Percentiles rank a stretch among this genome's conserved stretches.
Conservation (phyloP, 139 green algal genomes). For the Volvox africanus region DNA sequence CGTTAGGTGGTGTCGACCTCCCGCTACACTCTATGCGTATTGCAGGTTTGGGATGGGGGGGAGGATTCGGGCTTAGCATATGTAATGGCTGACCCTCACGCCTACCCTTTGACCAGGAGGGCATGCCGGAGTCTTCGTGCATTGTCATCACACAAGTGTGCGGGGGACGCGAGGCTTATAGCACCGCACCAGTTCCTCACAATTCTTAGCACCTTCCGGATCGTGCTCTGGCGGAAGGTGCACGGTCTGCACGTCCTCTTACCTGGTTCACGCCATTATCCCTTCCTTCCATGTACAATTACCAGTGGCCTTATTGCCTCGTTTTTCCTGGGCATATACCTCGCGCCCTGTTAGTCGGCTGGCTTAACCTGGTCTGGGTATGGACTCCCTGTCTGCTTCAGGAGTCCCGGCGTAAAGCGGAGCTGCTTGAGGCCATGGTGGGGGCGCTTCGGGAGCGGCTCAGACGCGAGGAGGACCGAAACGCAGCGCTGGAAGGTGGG, state of each 20-base stretch:
- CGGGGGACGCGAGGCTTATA: too few species aligned
- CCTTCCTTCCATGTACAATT: not conserved
- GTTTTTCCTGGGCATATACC: not conserved
- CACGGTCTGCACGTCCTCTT: not conserved
- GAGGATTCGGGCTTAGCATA: not conserved
- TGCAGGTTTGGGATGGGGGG: not conserved
- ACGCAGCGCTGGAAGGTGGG: conserved; percentile 29
- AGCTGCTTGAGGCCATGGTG: conserved; percentile 58
- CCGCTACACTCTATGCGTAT: not conserved
- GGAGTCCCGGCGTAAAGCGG: conserved; percentile 51
- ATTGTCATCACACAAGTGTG: too few species aligned
- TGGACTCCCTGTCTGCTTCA: not conserved
- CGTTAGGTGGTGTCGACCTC: not conserved
- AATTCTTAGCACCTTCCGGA: too few species aligned
- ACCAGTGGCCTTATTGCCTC: not conserved
- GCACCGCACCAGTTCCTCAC: too few species aligned
- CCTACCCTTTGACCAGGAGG: not conserved
- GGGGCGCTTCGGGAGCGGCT: conserved; percentile 42
- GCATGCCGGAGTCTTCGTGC: too few species aligned
- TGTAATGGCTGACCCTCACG: not conserved
- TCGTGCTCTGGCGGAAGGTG: too few species aligned
- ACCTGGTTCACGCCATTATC: not conserved
- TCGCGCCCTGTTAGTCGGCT: not conserved
- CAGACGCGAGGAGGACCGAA: conserved; percentile 47
- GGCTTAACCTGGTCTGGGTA: not conserved